Conservation (phyloP, 139 green algal species). For the Chlamydomonas sp. region DNA sequence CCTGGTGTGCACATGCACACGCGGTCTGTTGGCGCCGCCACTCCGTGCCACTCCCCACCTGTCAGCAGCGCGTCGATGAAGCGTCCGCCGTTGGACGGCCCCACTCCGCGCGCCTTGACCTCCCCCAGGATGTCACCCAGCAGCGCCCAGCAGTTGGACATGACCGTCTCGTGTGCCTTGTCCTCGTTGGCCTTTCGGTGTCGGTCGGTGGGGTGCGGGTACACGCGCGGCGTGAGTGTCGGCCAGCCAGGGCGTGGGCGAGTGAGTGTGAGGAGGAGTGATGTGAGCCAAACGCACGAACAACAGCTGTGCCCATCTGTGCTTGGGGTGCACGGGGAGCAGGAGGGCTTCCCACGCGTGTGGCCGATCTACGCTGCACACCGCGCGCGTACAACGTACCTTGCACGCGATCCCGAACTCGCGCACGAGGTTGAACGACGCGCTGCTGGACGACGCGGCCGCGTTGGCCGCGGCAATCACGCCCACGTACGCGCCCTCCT, state of each 20-base stretch:
- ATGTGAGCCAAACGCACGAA: too few relatives aligned
- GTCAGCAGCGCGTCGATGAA: slow-evolving; percentile 21
- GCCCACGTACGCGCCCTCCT: slow-evolving; percentile 59
- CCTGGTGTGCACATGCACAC: neutral
- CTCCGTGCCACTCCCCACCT: slow-evolving; percentile 5
- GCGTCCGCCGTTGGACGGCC: neutral
- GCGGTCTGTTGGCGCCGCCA: neutral
- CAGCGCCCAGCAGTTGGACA: slow-evolving; percentile 58
- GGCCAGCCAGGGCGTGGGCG: neutral
- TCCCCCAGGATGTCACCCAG: slow-evolving; percentile 46
- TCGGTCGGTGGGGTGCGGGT: neutral
- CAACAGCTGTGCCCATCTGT: too few relatives aligned
- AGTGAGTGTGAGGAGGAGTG: too few relatives aligned
- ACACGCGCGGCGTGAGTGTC: neutral
- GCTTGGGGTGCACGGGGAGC: too few relatives aligned
- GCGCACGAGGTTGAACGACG: slow-evolving; percentile 24
- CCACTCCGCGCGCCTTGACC: slow-evolving; percentile 19
- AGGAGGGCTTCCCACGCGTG: too few relatives aligned
- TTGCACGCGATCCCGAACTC: slow-evolving; percentile 25
- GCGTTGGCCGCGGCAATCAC: slow-evolving; percentile 40
- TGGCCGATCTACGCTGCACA: too few relatives aligned
- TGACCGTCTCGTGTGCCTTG: slow-evolving; percentile 36
- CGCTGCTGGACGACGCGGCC: too few relatives aligned
- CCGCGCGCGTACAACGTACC: too few relatives aligned
- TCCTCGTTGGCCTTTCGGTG: slow-evolving; percentile 35